Conservation (phyloP, 2,329 filamentous ascomycete species). For the Sporothrix phasma region DNA sequence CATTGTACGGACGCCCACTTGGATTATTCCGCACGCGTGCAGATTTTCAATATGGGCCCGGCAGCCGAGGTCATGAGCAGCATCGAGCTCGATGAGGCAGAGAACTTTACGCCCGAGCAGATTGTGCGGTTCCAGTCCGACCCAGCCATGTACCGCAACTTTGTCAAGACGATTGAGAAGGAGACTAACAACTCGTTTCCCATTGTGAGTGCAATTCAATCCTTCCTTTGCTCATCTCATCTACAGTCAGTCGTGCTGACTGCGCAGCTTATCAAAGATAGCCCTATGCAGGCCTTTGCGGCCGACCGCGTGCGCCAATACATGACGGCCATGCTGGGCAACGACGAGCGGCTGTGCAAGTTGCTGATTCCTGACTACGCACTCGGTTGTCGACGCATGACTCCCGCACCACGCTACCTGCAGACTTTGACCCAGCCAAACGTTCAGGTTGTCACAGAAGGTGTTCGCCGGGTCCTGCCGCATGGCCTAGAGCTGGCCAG, state of each 20-base stretch:
- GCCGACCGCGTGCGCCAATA: slow-evolving; percentile 33
- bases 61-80: slow-evolving; percentile 29
- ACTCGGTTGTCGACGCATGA: slow-evolving; percentile 40
- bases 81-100: slow-evolving; percentile 33
- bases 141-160: slow-evolving; percentile 35
- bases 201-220: slow-evolving; percentile 25
- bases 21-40: slow-evolving; percentile 30
- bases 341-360: slow-evolving; percentile 40
- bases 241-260: too few relatives aligned
- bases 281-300: slow-evolving; percentile 33
- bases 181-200: slow-evolving; percentile 36
- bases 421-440: slow-evolving; percentile 37
- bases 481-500: slow-evolving; percentile 39
- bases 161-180: slow-evolving; percentile 37
- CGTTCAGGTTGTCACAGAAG: slow-evolving; percentile 37
- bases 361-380: slow-evolving; percentile 41
- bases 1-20: slow-evolving; percentile 34
- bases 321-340: slow-evolving; percentile 38
- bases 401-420: slow-evolving; percentile 41
- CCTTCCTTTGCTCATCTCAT: neutral
- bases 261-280: slow-evolving; percentile 30
- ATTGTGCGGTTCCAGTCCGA: slow-evolving; percentile 39
- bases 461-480: slow-evolving; percentile 36
- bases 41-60: slow-evolving; percentile 31
- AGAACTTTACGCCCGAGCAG: slow-evolving; percentile 34